These are phyloP conservation scores for Aspergillus hancockii DNA, from an alignment of 495 filamentous ascomycete genomes.

Conservation along the genomic window DNA sequence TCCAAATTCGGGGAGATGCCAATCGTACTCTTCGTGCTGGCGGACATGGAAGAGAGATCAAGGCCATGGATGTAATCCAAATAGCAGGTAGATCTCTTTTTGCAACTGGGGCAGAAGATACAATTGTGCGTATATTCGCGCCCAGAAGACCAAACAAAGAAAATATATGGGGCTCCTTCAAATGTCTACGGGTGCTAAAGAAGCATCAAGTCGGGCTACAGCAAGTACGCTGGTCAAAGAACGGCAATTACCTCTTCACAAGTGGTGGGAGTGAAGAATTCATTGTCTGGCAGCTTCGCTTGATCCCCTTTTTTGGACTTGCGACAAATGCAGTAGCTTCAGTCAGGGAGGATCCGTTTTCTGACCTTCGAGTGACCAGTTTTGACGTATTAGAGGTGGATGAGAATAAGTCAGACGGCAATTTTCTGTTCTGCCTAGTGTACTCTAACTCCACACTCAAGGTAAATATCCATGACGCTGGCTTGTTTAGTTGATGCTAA, in stretches of 20 bases:
- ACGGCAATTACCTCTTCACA: constrained; percentile 72
- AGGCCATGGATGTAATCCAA: constrained; percentile 61
- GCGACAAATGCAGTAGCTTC: constrained; percentile 64
- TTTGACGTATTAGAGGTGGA: constrained; percentile 60
- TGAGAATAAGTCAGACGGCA: constrained; percentile 17
- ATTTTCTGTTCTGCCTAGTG: constrained; percentile 60
- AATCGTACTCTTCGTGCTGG: constrained; percentile 63
- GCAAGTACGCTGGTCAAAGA: constrained; percentile 68
- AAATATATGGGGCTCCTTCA: constrained; percentile 37
- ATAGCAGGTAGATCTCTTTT: constrained; percentile 35
- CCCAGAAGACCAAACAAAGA: constrained; percentile 18
- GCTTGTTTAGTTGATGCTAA: constrained; percentile 7
- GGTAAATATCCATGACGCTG: constrained; percentile 30
- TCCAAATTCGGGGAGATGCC: constrained; percentile 46
- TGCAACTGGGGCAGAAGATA: constrained; percentile 90
- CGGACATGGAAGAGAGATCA: constrained; percentile 87
- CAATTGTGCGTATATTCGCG: constrained; percentile 65
- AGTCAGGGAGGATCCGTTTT: constrained; percentile 56
- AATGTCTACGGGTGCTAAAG: constrained; percentile 63
- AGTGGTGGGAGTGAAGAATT: constrained; percentile 87
- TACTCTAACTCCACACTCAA: constrained; percentile 79
- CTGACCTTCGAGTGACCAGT: constrained; percentile 76
- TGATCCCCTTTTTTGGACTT: constrained; percentile 53
- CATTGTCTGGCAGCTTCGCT: constrained; percentile 72
- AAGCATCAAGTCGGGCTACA: constrained; percentile 84